Base-by-base conservation (phyloP, 169 alveolate species). In the Eimeria tenella region DNA sequence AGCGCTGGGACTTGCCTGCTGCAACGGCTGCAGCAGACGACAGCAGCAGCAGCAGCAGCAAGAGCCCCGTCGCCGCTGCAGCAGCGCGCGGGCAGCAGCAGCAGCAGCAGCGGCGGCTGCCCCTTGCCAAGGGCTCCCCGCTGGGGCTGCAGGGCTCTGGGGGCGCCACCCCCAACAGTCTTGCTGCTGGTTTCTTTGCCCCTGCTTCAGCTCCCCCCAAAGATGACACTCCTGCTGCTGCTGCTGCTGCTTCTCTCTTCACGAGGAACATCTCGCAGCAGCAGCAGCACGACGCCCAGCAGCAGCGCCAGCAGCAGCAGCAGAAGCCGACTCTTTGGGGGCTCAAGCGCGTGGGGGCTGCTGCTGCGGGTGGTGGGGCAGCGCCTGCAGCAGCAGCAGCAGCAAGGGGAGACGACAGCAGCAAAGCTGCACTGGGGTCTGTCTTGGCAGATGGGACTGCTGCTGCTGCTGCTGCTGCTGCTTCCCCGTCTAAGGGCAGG, bases 21-120 rank as follows among this genome's bases (percentile, higher is more conserved):
- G 74, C 74, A 15, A 53, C 90, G 3, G 71, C 90, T 6, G 55
- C 60, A 23, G 77, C 71, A 58, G 62, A 62, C n/a, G 74, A 58
- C 75, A 65, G 49, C 90, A 58, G 75, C 71, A 82, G 75, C 90
- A 82, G 75, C 90, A 58, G 90, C 90, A 81, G 89, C 89, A 58
- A 49, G 55, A 82, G 75, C 25, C 31, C 62, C 75, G 53, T 74
- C 4, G 75, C 65, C 50, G 5, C 50, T 8, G 75, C 90, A 10
- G 21, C 90, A 21, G 25, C 75, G 1, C 65, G 49, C 56, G 70
- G 63, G 65, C 42, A 52, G 11, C 87, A 53, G 73, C 89, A 21
- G 74, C 89, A 75, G 55, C 89, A 81, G 75, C 90, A 82, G 58
- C 71, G 65, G 58, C 90, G 90, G 49, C 56, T 82, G 53, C 75